Conservation (phyloP, 805 yeast genomes). For the Dipodascus geniculatus region DNA sequence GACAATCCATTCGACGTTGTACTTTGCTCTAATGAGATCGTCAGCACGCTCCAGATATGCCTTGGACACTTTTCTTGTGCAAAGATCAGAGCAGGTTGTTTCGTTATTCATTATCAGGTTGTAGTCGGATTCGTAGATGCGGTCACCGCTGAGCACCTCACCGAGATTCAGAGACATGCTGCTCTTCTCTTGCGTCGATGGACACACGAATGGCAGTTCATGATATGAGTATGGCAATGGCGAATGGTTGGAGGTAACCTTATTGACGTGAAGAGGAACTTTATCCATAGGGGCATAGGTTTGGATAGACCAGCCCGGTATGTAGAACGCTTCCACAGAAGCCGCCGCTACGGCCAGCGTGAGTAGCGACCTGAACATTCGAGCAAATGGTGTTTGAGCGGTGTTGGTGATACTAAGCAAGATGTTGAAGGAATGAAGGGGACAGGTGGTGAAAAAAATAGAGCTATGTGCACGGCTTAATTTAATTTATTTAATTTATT, state of each 20-base stretch:
- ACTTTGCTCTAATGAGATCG: slow-evolving; percentile 51
- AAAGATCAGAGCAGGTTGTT: slow-evolving; percentile 49
- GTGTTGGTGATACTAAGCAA: background rate
- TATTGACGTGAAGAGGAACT: slow-evolving; percentile 62
- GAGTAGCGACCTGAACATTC: background rate
- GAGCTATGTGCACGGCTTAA: background rate
- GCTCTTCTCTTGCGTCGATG: slow-evolving; percentile 44
- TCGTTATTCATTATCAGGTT: slow-evolving; percentile 54
- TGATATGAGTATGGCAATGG: slow-evolving; percentile 69
- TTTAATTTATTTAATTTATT: slow-evolving; percentile 1
- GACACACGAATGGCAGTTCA: slow-evolving; percentile 68
- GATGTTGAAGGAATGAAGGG: background rate
- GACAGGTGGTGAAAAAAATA: background rate
- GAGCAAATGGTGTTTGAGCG: background rate
- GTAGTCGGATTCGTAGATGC: slow-evolving; percentile 67
- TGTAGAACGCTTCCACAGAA: slow-evolving; percentile 1
- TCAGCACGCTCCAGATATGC: slow-evolving; percentile 43
- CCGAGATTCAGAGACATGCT: slow-evolving; percentile 61
- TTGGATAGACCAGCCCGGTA: slow-evolving; percentile 28
- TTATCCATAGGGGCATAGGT: slow-evolving; percentile 39
- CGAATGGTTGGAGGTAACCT: slow-evolving; percentile 66
- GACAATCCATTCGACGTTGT: slow-evolving; percentile 72
- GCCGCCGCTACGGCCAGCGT: background rate
- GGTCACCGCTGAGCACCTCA: slow-evolving; percentile 70
- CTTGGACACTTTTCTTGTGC: slow-evolving; percentile 51